A percentile compares a stretch with the other conserved stretches of the same genome.
These are phyloP conservation scores for Calonectria honghensis DNA, from an alignment of 2,329 filamentous ascomycete genomes.

Conservation along the genomic window DNA sequence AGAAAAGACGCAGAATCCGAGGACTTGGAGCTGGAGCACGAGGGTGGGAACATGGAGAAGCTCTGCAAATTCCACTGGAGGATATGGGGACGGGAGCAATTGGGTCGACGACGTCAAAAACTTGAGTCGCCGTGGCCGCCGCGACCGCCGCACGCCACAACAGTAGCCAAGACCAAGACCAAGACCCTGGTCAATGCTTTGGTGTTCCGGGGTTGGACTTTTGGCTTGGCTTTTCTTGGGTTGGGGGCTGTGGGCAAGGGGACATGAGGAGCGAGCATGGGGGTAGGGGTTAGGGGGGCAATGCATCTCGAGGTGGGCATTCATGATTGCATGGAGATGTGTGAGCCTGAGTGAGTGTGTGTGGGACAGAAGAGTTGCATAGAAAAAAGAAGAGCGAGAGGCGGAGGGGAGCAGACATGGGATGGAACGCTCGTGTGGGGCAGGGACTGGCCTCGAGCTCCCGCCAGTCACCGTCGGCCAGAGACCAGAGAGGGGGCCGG, in stretches of 20 bases:
- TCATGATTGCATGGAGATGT: conserved; percentile 22
- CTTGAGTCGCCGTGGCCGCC: conserved; percentile 31
- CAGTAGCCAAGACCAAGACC: conserved; percentile 27
- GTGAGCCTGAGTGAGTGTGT: conserved; percentile 21
- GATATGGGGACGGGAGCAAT: conserved; percentile 25
- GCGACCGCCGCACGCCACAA: conserved; percentile 23
- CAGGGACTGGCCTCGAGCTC: conserved; percentile 30
- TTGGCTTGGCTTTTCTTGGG: conserved; percentile 24
- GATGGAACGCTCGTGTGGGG: conserved; percentile 22
- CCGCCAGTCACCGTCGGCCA: conserved; percentile 10
- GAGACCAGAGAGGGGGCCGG: conserved; percentile 10
- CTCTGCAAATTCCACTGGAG: conserved; percentile 19
- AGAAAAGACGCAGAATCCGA: conserved; percentile 24
- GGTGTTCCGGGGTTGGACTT: conserved; percentile 25
- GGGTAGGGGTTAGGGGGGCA: conserved; percentile 22
- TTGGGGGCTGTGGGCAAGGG: conserved; percentile 30
- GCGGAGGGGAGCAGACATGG: conserved; percentile 23
- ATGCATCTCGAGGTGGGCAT: conserved; percentile 23
- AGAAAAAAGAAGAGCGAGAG: conserved; percentile 25
- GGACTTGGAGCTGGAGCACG: conserved; percentile 30
- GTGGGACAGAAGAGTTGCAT: conserved; percentile 25
- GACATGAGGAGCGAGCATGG: conserved; percentile 15
- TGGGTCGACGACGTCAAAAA: conserved; percentile 32
- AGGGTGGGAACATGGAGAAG: conserved; percentile 25
- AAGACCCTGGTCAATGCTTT: conserved; percentile 15